Evolutionary conservation across 2,329 filamentous ascomycete species (phyloP).

Genomic region (Claviceps humidiphila): DNA sequence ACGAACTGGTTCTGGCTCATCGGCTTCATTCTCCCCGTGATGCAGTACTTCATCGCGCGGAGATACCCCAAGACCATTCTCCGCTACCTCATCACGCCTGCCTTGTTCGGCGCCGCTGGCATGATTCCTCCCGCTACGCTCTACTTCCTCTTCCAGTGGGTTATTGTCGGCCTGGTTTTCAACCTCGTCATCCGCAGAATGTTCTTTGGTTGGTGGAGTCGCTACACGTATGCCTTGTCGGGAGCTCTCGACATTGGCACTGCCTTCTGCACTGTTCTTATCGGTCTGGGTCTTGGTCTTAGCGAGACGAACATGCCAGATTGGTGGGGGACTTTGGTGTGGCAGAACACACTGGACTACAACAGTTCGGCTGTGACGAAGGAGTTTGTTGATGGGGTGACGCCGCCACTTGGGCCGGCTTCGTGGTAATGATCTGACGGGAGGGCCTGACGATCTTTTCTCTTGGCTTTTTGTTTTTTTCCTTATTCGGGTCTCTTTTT

Average conservation of each 20-base stretch:
- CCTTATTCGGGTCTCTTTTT: too few species aligned
- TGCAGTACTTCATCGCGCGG: constrained; percentile 33
- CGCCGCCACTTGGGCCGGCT: constrained; percentile 16
- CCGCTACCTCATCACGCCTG: constrained; percentile 36
- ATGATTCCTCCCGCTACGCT: constrained; percentile 40
- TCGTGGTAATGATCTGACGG: constrained; percentile 11
- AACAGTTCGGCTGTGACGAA: constrained; percentile 16
- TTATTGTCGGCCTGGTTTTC: constrained; percentile 38
- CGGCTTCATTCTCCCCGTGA: constrained; percentile 30
- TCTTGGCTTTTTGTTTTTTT: constrained; percentile 21
- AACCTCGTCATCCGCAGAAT: constrained; percentile 36
- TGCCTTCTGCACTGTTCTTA: constrained; percentile 41
- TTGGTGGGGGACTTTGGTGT: constrained; percentile 33
- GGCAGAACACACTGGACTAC: constrained; percentile 18
- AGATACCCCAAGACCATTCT: constrained; percentile 20
- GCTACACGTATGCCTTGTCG: neutral
- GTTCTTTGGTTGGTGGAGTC: constrained; percentile 39
- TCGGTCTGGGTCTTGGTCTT: constrained; percentile 31
- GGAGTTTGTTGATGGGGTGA: constrained; percentile 13
- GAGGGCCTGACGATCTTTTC: constrained; percentile 14
- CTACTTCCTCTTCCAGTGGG: constrained; percentile 41
- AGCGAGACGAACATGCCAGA: constrained; percentile 29
- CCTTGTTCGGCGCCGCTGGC: constrained; percentile 35
- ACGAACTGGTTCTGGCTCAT: constrained; percentile 42
- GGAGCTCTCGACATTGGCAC: constrained; percentile 43